Base-by-base conservation (phyloP, 257 asterid genomes). In the Capsicum rhomboideum region DNA sequence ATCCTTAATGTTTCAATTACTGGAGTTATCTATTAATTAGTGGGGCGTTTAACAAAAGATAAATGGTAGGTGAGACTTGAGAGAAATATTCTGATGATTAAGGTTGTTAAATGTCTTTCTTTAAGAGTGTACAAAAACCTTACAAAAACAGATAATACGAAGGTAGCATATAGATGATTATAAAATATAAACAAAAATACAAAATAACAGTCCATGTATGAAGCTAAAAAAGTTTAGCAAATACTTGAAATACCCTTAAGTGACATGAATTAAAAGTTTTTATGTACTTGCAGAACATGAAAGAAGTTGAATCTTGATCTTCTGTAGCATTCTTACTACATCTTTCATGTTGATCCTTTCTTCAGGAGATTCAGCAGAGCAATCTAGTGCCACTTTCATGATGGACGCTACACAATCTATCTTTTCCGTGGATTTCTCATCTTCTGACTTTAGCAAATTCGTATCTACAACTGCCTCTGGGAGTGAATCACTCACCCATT, bases 381-480 rank as follows among this genome's bases (percentile, higher is more conserved):
- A 90, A 8, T 66, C 75, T 23, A 89, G 74, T 52, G 88, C 90
- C 66, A 89, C 67, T 82, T 88, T 84, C 71, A 88, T 46, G 26
- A 88, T 86, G 13, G 82, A 78, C 6, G 86, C 56, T 11, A 86
- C 17, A 54, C 85, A 85, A 34, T 88, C 82, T 14, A 81, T 2
- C 67, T 82, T 88, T 21, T 59, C 63, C 37, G 6, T 6, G 12
- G 21, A 28, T 18, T 72, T 10, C 8, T 75, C 3, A 6, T 88
- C 89, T 12, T 80, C 87, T 20, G 40, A 78, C 10, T 17, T 68
- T 61, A 85, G 10, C 68, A 89, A 83, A 55, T 55, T 80, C 0
- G 52, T 42, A 82, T 89, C 91, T 6, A 82, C 59, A 1, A 87
- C 74, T 86, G 18, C 63, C 29, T 79, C 13, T 0, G 83, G 56